Evolutionary conservation across 257 asterid genomes (phyloP), one percentile per base, ranked within the genome.

Genomic region (Verbena officinalis): DNA sequence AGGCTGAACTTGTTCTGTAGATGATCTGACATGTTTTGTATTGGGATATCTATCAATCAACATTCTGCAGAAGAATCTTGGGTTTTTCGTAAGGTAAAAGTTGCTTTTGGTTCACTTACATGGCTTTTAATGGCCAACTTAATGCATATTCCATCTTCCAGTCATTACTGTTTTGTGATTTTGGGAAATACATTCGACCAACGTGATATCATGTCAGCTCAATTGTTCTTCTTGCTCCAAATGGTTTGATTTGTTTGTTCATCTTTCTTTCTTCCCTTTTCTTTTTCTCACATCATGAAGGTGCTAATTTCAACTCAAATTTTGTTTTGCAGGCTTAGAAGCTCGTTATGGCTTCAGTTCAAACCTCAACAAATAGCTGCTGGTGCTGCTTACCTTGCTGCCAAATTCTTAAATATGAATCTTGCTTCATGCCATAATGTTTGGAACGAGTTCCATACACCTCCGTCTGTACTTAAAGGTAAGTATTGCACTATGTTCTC

Each of bases 351-450:
- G 97, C 97, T 94, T 62, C 99, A 94, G 81, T 94, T 94, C 92
- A 90, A 90, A 75, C 96, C 99, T 68, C 88, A 94, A 42, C 97
- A 94, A 81, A 94, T 94, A 64, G 99, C 99, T 76, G 99, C 96
- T 36, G 99, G 97, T 65, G 96, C 96, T 71, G 99, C 99, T 22
- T 94, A 90, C 70, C 96, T 90, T 68, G 97, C 99, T 71, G 88
- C 97, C n/a, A 90, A 94, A 55, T 75, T 76, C 62, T 75, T 94
- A 53, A 84, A 84, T 71, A 73, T 94, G 92, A 85, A 90, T 78
- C 89, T 86, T 62, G 65, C 96, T 43, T 88, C 96, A 4, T 77
- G 82, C 69, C 88, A 88, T 65, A 66, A 44, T 61, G 84, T 90
- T 44, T 90, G 97, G 97, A 75, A 73, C 20, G 96, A 86, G 78